Base-by-base conservation (phyloP, 306 rosid species). In the Vigna unguiculata region DNA sequence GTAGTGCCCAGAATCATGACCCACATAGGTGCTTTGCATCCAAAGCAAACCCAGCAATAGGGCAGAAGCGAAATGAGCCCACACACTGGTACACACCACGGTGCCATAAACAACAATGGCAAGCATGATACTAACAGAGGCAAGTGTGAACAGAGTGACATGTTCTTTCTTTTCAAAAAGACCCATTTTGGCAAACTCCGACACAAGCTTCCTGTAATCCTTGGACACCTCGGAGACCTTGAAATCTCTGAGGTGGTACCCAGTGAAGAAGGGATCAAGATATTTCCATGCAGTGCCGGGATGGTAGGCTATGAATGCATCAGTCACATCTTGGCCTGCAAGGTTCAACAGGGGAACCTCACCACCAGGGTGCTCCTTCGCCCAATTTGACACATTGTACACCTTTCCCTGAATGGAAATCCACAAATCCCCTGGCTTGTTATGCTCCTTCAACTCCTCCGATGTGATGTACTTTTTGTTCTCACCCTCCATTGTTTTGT, bases 1-100 rank as follows among this genome's bases (percentile, higher is more conserved):
- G 64, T 93, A 91, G 61, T 93, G 98, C 11, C 98, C 97, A 20
- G 97, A 84, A 67, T 92, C 97, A 80, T 92, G 97, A 19, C 96
- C 98, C 41, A 93, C 81, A 77, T 88, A 93, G 1, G 97, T 93
- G 67, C 92, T 86, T 78, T 88, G 93, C 85, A 93, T 86, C 97
- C 98, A 93, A 6, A 91, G 85, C 34, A 93, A 11, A 59, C 98
- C 98, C 91, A 91, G 74, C 81, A 93, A 68, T 28, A 83, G 34
- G 41, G 85, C 90, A 60, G 96, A 87, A 21, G 78, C 91, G 69
- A 91, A 63, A 85, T 92, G 97, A 32, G 90, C 95, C 91, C 77
- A 87, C 4, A 55, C 17, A 41, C 91, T 78, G 0, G 74, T 77
- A 28, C 89, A 90, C 17, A 30, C 69, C 34, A 92, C 2, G 48